Conservation (phyloP, 441 rosid species). For the Francoa sonchifolia region DNA sequence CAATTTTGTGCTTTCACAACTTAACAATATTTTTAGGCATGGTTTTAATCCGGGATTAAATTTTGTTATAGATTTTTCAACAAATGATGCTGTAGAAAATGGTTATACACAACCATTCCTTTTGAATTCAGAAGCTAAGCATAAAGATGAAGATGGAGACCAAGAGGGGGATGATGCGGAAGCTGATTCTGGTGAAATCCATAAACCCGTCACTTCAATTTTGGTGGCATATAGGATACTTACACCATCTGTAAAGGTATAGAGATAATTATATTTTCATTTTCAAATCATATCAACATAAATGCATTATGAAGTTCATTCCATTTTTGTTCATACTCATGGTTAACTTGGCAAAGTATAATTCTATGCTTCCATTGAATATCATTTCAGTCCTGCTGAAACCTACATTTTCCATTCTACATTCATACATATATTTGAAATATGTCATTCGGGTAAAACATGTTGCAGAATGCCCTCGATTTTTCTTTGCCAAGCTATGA, state of each 20-base stretch:
- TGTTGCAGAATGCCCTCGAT: too few species aligned
- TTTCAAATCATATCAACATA: not conserved
- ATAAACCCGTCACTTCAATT: conserved; percentile 32
- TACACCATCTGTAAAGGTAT: conserved; percentile 44
- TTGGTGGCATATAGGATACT: conserved; percentile 29
- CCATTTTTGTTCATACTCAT: too few species aligned
- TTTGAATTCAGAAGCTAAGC: conserved; percentile 14
- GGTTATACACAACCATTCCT: conserved; percentile 25
- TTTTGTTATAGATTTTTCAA: not conserved
- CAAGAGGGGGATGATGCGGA: conserved; percentile 21
- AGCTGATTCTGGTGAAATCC: conserved; percentile 19
- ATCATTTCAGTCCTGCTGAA: too few species aligned
- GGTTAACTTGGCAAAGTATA: too few species aligned
- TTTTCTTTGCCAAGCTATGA: too few species aligned
- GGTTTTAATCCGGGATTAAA: too few species aligned
- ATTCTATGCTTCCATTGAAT: too few species aligned
- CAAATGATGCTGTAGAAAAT: conserved; percentile 19
- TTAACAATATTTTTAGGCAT: too few species aligned
- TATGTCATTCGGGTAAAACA: too few species aligned
- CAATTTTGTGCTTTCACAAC: too few species aligned
- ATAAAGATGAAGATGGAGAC: conserved; percentile 20
- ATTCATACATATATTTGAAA: too few species aligned
- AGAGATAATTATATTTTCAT: not conserved
- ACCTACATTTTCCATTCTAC: too few species aligned
- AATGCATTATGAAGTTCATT: not conserved